Evolutionary conservation across 2,329 filamentous ascomycete species (phyloP).

Genomic region (Hypoxylon sp.): DNA sequence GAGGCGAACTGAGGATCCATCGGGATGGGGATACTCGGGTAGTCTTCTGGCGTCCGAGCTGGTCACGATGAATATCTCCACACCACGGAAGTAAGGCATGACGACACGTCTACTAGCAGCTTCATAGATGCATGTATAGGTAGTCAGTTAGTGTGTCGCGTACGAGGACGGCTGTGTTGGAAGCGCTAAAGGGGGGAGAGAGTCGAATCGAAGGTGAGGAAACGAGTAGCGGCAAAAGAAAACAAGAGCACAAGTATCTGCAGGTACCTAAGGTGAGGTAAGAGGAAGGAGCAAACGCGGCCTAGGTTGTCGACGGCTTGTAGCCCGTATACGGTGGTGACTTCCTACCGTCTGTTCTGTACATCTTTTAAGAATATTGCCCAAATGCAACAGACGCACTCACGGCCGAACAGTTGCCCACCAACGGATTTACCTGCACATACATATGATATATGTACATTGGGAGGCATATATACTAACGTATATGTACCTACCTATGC

Average conservation of each 20-base stretch:
- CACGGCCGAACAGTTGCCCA: too few relatives aligned
- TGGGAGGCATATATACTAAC: too few relatives aligned
- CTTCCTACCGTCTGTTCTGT: neutral
- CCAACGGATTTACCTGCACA: too few relatives aligned
- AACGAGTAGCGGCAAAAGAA: neutral
- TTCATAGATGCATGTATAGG: too few relatives aligned
- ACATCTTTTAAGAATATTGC: too few relatives aligned
- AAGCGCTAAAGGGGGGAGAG: neutral
- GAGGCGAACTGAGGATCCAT: constrained; percentile 55
- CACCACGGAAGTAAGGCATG: constrained; percentile 60
- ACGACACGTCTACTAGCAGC: constrained; percentile 6
- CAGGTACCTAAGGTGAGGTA: too few relatives aligned
- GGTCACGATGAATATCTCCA: constrained; percentile 55
- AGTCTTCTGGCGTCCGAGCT: constrained; percentile 50
- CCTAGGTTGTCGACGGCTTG: neutral
- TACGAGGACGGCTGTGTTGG: neutral
- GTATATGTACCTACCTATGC: too few relatives aligned
- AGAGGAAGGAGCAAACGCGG: neutral
- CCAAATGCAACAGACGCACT: too few relatives aligned
- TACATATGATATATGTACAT: too few relatives aligned
- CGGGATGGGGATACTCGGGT: constrained; percentile 64
- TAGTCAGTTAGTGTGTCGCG: neutral
- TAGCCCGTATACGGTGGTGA: neutral
- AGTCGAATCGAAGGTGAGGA: neutral
- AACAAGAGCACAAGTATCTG: neutral